phyloP scores from a whole-genome alignment of 257 asterid genomes.

The Gentiana dahurica region DNA sequence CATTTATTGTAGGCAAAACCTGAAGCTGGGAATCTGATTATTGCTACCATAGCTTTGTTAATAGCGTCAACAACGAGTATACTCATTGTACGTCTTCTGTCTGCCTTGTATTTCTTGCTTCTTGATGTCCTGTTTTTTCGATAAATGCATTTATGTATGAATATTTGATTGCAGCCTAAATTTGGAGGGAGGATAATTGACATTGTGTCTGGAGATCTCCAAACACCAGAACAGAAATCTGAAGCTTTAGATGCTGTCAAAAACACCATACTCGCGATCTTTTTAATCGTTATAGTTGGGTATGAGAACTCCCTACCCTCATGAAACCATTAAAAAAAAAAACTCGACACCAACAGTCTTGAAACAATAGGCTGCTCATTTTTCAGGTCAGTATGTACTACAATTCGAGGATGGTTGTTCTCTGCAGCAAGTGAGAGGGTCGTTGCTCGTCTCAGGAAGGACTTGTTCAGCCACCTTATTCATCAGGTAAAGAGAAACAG shows the following conservation, averaged over 20 bases:
- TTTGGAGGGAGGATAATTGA: slow-evolving; percentile 74
- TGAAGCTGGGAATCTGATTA: slow-evolving; percentile 48
- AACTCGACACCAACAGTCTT: neutral
- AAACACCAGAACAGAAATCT: slow-evolving; percentile 53
- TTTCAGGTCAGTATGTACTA: slow-evolving; percentile 61
- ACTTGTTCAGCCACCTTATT: slow-evolving; percentile 60
- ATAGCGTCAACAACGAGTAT: slow-evolving; percentile 67
- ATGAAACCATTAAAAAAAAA: too few relatives aligned
- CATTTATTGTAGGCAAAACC: slow-evolving; percentile 57
- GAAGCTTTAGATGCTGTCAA: slow-evolving; percentile 55
- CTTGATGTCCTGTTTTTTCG: slow-evolving; percentile 1
- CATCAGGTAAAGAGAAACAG: slow-evolving; percentile 41
- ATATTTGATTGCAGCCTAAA: slow-evolving; percentile 42
- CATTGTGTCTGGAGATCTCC: slow-evolving; percentile 56
- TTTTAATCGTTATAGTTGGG: slow-evolving; percentile 58
- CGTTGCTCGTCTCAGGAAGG: slow-evolving; percentile 52
- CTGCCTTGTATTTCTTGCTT: neutral
- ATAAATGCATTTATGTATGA: slow-evolving; percentile 3
- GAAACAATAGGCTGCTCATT: slow-evolving; percentile 16
- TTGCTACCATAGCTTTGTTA: slow-evolving; percentile 66
- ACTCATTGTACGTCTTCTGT: slow-evolving; percentile 45
- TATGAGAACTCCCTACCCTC: slow-evolving; percentile 14
- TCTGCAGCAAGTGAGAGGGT: slow-evolving; percentile 76
- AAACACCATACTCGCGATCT: slow-evolving; percentile 44
- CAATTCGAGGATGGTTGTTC: slow-evolving; percentile 69